phyloP scores from a whole-genome alignment of 805 yeast species.

The Lipomyces mesembrius region DNA sequence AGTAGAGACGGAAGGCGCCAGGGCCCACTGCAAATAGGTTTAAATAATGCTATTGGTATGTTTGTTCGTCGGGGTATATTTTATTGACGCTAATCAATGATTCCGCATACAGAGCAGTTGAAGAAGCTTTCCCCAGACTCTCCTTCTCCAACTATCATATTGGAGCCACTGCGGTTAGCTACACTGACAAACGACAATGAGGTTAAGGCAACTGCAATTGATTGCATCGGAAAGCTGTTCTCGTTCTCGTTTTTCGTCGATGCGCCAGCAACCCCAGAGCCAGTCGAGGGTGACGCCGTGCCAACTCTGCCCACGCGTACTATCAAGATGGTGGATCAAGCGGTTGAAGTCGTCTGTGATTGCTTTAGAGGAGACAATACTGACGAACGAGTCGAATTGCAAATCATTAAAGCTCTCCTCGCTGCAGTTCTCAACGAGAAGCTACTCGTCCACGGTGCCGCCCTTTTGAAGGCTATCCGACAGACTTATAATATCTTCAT shows the following conservation, averaged over 20 bases:
- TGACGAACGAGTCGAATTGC: constrained; percentile 85
- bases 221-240: constrained; percentile 83
- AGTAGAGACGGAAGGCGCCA: constrained; percentile 65
- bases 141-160: constrained; percentile 60
- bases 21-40: constrained; percentile 47
- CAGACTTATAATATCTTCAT: constrained; percentile 92
- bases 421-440: constrained; percentile 82
- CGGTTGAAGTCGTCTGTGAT: constrained; percentile 79
- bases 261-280: constrained; percentile 13
- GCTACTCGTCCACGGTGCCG: constrained; percentile 87
- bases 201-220: constrained; percentile 74
- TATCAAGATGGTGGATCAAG: constrained; percentile 43
- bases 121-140: constrained; percentile 40
- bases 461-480: constrained; percentile 85
- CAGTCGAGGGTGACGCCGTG: constrained; percentile 20
- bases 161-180: constrained; percentile 76
- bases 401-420: constrained; percentile 88
- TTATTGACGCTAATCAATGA: background rate
- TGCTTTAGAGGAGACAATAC: constrained; percentile 93
- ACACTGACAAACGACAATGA: constrained; percentile 64
- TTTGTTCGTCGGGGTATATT: constrained; percentile 7
- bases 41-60: constrained; percentile 45
- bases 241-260: constrained; percentile 75
- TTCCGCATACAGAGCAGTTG: constrained; percentile 41
- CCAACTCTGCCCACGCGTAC: constrained; percentile 36